These are phyloP conservation scores for Lachnellula subtilissima DNA, from an alignment of 2,329 filamentous ascomycete genomes.

Conservation along the genomic window DNA sequence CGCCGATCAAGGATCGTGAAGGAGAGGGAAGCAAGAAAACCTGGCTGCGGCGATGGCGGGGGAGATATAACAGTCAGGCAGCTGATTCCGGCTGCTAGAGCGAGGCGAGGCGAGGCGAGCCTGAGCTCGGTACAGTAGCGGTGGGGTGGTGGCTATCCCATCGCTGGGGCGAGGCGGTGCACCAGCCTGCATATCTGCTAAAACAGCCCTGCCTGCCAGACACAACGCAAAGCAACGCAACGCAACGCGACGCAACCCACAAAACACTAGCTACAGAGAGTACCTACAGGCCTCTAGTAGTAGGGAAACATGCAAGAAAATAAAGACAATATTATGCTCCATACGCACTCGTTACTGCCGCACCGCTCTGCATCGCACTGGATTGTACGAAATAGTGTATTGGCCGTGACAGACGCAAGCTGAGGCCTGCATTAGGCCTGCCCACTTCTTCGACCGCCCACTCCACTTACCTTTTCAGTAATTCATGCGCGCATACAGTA, in stretches of 20 bases:
- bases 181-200: slow-evolving; percentile 9
- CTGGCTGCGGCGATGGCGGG: slow-evolving; percentile 16
- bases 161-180: slow-evolving; percentile 7
- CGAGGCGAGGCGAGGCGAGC: no score
- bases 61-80: slow-evolving; percentile 15
- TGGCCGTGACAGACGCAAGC: slow-evolving; percentile 4
- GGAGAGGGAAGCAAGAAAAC: slow-evolving; percentile 37
- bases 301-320: background rate
- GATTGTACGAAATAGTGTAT: background rate
- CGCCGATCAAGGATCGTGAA: slow-evolving; percentile 58
- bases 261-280: no score
- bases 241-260: background rate
- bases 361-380: no score
- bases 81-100: slow-evolving; percentile 3
- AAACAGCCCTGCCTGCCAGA: background rate
- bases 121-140: background rate
- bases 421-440: slow-evolving; percentile 6
- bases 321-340: no score
- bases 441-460: slow-evolving; percentile 1
- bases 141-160: background rate
- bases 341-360: no score
- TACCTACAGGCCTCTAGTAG: background rate
- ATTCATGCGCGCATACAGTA: slow-evolving; percentile 6
- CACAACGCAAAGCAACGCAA: background rate
- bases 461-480: background rate